Base-by-base conservation (phyloP, 306 rosid species). In the Quercus parvula region DNA sequence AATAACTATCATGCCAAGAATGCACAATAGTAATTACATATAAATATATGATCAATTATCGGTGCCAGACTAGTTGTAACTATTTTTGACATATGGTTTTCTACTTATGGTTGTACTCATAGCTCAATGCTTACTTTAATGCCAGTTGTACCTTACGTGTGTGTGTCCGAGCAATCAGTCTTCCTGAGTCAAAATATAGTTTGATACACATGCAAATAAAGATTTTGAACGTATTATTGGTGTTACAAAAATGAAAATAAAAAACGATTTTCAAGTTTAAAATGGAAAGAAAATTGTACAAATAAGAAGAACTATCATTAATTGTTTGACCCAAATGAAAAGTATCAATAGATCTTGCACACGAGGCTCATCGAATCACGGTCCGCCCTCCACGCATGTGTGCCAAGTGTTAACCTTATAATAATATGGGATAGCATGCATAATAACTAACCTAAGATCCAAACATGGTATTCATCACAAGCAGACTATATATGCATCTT, bases 21-120 rank as follows among this genome's bases (percentile, higher is more conserved):
- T 7, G 1, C 11, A 0, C 11, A 0, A 0, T 41, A 0, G 0
- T 8, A 41, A 41, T 41, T 3, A 41, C 3, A 8, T 35, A 6
- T 31, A 31, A 31, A 31, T 5, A 31, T 31, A 31, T 35, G 41
- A 35, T 35, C 41, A 35, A 35, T 35, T 35, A 35, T 6, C 41
- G 1, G 8, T 35, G 8, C 41, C 6, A 6, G 9, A 41, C 46
- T 8, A 41, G 8, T 41, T 38, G 11, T 38, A 38, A 41, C 11
- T 41, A 41, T 41, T 41, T 41, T 41, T 41, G 46, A 11, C 12
- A 41, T 41, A 2, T 41, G 2, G 12, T 41, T 41, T 41, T 41
- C 46, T 41, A 41, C 46, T 41, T 8, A 2, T 41, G 46, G 12
- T 8, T 41, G 46, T 38, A 38, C 1, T 38, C 46, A 38, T 7